Conservation (phyloP, 73 alveolate genomes). For the Paramecium caudatum region DNA sequence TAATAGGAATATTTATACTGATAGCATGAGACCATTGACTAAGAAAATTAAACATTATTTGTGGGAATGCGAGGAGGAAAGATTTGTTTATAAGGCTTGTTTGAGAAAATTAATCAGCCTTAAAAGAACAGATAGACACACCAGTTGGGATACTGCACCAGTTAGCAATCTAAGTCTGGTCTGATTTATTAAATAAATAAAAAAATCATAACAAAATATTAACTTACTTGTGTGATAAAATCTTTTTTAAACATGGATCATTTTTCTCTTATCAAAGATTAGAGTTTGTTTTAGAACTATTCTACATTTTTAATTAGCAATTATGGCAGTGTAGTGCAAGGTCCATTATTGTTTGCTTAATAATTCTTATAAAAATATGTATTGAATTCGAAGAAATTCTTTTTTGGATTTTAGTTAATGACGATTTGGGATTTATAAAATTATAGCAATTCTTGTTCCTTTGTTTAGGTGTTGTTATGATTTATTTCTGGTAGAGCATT, state of each 20-base stretch:
- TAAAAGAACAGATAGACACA: conserved; percentile 84
- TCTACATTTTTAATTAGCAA: conserved; percentile 48
- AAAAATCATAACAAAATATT: conserved; percentile 19
- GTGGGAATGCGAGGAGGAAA: conserved; percentile 94
- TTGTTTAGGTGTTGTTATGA: background rate
- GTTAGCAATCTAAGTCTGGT: conserved; percentile 83
- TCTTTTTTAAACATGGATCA: background rate
- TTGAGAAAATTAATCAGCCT: conserved; percentile 84
- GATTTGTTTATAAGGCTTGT: conserved; percentile 92
- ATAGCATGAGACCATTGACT: conserved; percentile 78
- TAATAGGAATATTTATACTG: background rate
- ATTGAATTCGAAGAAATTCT: conserved; percentile 63
- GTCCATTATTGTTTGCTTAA: conserved; percentile 68
- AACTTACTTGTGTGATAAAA: background rate
- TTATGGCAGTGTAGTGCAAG: conserved; percentile 61
- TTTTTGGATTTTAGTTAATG: background rate
- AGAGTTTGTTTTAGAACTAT: conserved; percentile 7
- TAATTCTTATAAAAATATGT: conserved; percentile 66
- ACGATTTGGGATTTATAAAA: background rate
- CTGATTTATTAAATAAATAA: conserved; percentile 67
- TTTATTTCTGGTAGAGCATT: conserved; percentile 47
- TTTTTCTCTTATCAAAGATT: background rate
- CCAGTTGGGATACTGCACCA: conserved; percentile 91
- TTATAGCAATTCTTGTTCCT: conserved; percentile 29
- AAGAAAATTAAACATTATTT: conserved; percentile 84